Base-by-base conservation (phyloP, 768 basidiomycete species). In the Mycena vulgaris region DNA sequence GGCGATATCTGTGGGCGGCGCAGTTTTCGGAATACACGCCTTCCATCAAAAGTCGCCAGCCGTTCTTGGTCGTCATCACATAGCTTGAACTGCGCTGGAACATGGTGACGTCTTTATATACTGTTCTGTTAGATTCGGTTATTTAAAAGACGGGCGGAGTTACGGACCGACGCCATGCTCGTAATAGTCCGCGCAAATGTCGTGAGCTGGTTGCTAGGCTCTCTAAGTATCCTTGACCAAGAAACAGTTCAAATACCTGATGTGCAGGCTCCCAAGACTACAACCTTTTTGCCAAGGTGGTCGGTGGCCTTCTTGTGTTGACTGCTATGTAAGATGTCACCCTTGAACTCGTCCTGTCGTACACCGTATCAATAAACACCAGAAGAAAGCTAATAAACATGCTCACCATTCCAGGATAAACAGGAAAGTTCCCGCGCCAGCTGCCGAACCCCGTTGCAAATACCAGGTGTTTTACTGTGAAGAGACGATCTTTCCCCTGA, bases 191-290 rank as follows among this genome's bases (percentile, higher is more conserved):
- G 78, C 79, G 16, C 81, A 81, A 27, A 87, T 81, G 74, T 88
- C 86, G 63, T 86, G 85, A 6, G 81, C 85, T 87, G 63, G 6
- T 48, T 42, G 30, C 16, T 21, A 40, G 27, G 30, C 0, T 51
- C 17, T 35, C 51, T 19, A 39, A n/a, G 21, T 40, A 40, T 25
- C 7, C 30, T 3, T 33, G 4, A 5, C 21, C 3, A 7, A 19
- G 49, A 31, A 23, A 14, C 30, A 19, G 58, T 45, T 5, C 2
- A 51, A 25, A 61, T 75, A 82, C 82, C 82, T n/a, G 71, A 73
- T 25, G 90, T 92, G 60, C 89, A 89, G 17, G 92, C 85, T 2
- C 93, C 93, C 5, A 94, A 80, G 2, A 94, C 88, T 5, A 90
- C 83, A 0, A 93, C 91, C 75, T 90, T 94, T 81, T 93, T 93